Base-by-base conservation (phyloP, 2,329 filamentous ascomycete genomes). In the Nemania sp. region DNA sequence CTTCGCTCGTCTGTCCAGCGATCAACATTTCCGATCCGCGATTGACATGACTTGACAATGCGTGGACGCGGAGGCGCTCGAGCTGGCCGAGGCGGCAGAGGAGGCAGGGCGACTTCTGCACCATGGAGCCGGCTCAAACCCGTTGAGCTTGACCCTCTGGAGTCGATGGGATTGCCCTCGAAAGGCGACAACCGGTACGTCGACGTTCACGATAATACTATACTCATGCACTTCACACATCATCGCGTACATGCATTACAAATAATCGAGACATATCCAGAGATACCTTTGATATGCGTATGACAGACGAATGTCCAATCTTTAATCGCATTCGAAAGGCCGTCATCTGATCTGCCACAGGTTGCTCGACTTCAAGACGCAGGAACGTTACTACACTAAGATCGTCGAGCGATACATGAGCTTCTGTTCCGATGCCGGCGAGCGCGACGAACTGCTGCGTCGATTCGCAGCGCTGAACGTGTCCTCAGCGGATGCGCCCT, bases 341-440 rank as follows among this genome's bases (percentile, higher is more conserved):
- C 15, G 15, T 41, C 33, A 12, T 14, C 6, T n/a, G n/a, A n/a
- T n/a, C n/a, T n/a, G n/a, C 34, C 2, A 37, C 61, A 90, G 88
- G 65, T 75, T 92, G 30, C 80, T 90, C 53, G 85, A 93, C 64
- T 77, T 81, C 72, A 90, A 89, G 73, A 82, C 82, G 6, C 93
- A 97, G 73, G 89, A 96, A 70, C 78, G 78, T 49, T 97, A 93
- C 76, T 96, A 93, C 73, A 86, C 86, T 68, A 90, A 86, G 68
- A 95, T 97, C 64, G 85, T 92, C 54, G 87, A 93, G 68, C 85
- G 91, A 43, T 97, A 96, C 74, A 88, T 96, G 82, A 84, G 84
- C 59, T 95, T 96, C 71, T 96, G 91, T 76, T 89, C 89, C 44
- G 80, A 86, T 30, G 84, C 85, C 14, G 82, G 86, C 51, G 83